phyloP scores from a whole-genome alignment of 305 asterid species.

The Rubia balearica region DNA sequence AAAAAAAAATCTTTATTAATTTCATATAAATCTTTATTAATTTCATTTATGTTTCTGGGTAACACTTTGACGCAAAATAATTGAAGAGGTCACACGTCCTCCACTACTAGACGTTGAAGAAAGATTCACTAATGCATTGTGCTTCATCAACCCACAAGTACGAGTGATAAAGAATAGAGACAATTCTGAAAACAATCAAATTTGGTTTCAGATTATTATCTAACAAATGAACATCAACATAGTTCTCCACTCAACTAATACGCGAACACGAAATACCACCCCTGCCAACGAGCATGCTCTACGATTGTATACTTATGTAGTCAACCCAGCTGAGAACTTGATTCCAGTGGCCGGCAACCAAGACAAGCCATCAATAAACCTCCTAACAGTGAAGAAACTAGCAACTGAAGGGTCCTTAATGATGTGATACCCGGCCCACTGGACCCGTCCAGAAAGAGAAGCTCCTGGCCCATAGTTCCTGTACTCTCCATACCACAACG shows the following conservation, averaged over 20 bases:
- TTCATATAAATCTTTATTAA: too few relatives aligned
- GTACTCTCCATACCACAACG: slow-evolving; percentile 85
- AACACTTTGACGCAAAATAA: not conserved
- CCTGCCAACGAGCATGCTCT: too few relatives aligned
- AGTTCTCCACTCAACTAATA: too few relatives aligned
- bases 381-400: slow-evolving; percentile 50
- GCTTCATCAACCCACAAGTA: too few relatives aligned
- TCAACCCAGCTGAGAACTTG: slow-evolving; percentile 52
- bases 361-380: slow-evolving; percentile 65
- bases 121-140: too few relatives aligned
- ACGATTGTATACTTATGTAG: slow-evolving; percentile 19
- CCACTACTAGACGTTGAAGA: not conserved
- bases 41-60: too few relatives aligned
- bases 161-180: too few relatives aligned
- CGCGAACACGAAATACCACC: not conserved
- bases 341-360: slow-evolving; percentile 84
- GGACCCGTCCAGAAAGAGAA: slow-evolving; percentile 42
- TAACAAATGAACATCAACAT: too few relatives aligned
- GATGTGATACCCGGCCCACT: slow-evolving; percentile 65
- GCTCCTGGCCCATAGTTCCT: slow-evolving; percentile 83
- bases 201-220: too few relatives aligned
- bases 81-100: not conserved
- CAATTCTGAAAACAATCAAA: too few relatives aligned
- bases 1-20: too few relatives aligned
- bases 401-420: slow-evolving; percentile 56